These are phyloP conservation scores for Ganoderma multipileum DNA, from an alignment of 1,284 basidiomycete genomes.

Conservation along the genomic window DNA sequence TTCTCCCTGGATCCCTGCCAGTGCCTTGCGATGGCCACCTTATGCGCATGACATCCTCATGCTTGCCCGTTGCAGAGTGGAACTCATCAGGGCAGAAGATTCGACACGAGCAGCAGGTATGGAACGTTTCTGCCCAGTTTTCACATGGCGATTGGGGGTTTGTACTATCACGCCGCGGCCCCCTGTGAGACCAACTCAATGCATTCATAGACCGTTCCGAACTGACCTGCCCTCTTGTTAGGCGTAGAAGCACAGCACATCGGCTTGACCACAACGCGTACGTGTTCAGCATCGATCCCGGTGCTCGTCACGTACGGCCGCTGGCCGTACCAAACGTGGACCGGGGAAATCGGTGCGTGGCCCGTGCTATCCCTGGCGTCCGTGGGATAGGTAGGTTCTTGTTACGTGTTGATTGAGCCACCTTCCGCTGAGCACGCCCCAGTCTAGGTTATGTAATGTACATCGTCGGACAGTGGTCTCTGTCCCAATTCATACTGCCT, in stretches of 20 bases:
- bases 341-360: conserved; percentile 9
- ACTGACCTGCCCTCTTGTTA: conserved; percentile 1
- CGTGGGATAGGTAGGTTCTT: conserved; percentile 18
- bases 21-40: neutral
- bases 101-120: neutral
- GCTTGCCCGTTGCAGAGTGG: neutral
- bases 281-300: neutral
- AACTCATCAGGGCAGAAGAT: neutral
- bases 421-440: conserved; percentile 5
- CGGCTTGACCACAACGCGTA: neutral
- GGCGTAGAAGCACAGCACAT: neutral
- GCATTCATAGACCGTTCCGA: conserved; percentile 1
- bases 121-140: neutral
- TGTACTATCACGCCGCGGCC: neutral
- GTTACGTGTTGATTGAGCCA: conserved; percentile 11
- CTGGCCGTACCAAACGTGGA: neutral
- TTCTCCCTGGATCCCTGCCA: neutral
- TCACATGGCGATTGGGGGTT: neutral
- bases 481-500: conserved; percentile 5
- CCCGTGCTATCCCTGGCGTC: neutral
- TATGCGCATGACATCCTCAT: neutral
- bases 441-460: conserved; percentile 5
- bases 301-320: neutral
- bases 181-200: conserved; percentile 8
- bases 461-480: neutral